Evolutionary conservation across 83 land plant species (phyloP), one percentile per base, ranked within the genome.

Genomic region (Picea mariana): DNA sequence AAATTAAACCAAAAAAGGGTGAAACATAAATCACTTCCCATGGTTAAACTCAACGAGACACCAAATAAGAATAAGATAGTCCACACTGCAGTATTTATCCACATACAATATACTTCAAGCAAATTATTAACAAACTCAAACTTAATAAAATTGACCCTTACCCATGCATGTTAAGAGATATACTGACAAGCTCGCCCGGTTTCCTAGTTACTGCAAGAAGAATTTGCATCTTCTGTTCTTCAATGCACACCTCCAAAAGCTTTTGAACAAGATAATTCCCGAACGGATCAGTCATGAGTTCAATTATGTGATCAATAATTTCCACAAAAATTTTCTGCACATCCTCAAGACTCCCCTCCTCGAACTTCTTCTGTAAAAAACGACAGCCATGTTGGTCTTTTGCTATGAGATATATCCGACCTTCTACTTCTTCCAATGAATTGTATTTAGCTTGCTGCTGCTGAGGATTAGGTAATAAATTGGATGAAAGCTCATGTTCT

Each of bases 191-290:
- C 4, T 87, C 87, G 24, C 81, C 85, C 20, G 82, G 38, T 47
- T 72, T 85, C 44, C 83, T 82, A 6, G 92, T 90, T 23, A 92
- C 65, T 24, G 83, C 81, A 59, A 55, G 52, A 79, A 92, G 85
- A 59, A 92, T 87, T 62, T 83, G 81, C 82, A 78, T 82, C 27
- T 82, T 76, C 65, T 92, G 92, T 24, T 84, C 87, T 81, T 87
- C 88, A 81, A 38, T 81, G 58, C 94, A 92, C 20, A 85, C 88
- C 52, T 87, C 92, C 75, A 92, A 68, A 58, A 92, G 84, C 86
- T 87, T 90, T 81, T 92, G 94, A 6, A 92, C 85, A 34, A 92
- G 88, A 82, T 92, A 92, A 79, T 92, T 92, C 40, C 94, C 94
- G 86, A 92, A 87, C 16, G 88, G 88, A 79, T 92, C 90, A 21